Evolutionary conservation across 108 stramenopile genomes (phyloP), one percentile per base, ranked within the genome.

Genomic region (Stephanodiscus minutulus): DNA sequence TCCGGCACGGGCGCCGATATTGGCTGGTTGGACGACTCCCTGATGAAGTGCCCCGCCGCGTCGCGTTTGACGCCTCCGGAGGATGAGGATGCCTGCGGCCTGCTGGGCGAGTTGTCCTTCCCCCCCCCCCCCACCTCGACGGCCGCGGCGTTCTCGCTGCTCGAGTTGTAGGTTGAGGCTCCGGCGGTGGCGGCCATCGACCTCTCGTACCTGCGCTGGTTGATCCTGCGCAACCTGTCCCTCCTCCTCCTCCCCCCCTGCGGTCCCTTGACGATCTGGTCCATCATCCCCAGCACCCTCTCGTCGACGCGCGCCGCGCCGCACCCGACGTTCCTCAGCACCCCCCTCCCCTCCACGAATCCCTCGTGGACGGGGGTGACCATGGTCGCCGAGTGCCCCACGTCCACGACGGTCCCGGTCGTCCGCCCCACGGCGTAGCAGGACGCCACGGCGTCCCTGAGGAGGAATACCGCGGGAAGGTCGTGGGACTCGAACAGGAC

Each of bases 401-500:
- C 77, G 66, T 96, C 92, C 11, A 93, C 83, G 1, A 93, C 95
- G 0, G 91, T 91, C 31, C 83, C 90, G 13, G 92, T 92, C 3
- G 89, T 89, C 15, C 88, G 78, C 33, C 95, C 95, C 64, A 87
- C 88, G 7, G 88, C 91, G 69, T 96, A 96, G 66, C 95, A 96
- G 1, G 86, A 69, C 64, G 91, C 61, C 18, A 79, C 78, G 21
- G 92, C 92, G 75, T 98, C 96, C 27, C 91, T 76, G 10, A 85
- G 90, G 12, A 97, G 76, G 84, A 95, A 98, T 15, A 89, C 79
- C 9, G 98, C 95, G 1, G 98, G 98, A 11, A 95, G 89, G 15
- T 84, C 36, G 33, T 89, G 78, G 20, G 82, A 76, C 66, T 94
- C 93, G 68, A 94, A 85, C 31, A 90, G 64, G 8, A 86, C 66